Base-by-base conservation (phyloP, 2,329 filamentous ascomycete species). In the Epichloe coenophiala region DNA sequence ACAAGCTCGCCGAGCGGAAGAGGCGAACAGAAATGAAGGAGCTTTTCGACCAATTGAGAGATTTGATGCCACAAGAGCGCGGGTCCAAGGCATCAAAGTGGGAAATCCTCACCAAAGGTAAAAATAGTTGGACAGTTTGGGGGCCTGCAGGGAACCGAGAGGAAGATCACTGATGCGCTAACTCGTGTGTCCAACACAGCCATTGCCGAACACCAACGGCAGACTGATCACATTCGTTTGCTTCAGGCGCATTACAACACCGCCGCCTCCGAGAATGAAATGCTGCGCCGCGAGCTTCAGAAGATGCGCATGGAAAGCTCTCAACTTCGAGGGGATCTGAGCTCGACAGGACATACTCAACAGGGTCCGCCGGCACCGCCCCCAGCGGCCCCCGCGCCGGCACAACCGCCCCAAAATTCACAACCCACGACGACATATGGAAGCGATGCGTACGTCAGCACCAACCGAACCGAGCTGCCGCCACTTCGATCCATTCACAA, bases 31-130 rank as follows among this genome's bases (percentile, higher is more conserved):
- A 93, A 63, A 93, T 93, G 87, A 93, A 93, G 68, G 83, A 87
- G 60, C 69, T 93, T 0, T 93, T 93, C 61, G 87, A 93, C 57
- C 83, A 88, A 58, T 70, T 93, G 8, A 80, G 88, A 57, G 83
- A 86, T 57, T 72, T 88, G 38, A 83, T 91, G 69, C 86, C 86
- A 1, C 84, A 88, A 58, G 86, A 88, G 59, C 80, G 87, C 15
- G 87, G 87, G 1, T 84, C 84, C 23, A 94, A 93, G 64, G 87
- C 87, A 0, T 90, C 86, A 57, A 94, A 94, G 59, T 94, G 87
- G 87, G 87, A 94, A 59, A 89, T 91, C 46, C 64, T 94, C 15
- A 89, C 85, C 3, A 91, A 91, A 73, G 85, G 87, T 90, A 27
- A 23, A 70, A 55, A 75, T 15, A n/a, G 5, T 8, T 7, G 5